A percentile compares a stretch with the other conserved stretches of the same genome.
phyloP scores from a whole-genome alignment of 495 filamentous ascomycete genomes.

The Extremus antarcticus region DNA sequence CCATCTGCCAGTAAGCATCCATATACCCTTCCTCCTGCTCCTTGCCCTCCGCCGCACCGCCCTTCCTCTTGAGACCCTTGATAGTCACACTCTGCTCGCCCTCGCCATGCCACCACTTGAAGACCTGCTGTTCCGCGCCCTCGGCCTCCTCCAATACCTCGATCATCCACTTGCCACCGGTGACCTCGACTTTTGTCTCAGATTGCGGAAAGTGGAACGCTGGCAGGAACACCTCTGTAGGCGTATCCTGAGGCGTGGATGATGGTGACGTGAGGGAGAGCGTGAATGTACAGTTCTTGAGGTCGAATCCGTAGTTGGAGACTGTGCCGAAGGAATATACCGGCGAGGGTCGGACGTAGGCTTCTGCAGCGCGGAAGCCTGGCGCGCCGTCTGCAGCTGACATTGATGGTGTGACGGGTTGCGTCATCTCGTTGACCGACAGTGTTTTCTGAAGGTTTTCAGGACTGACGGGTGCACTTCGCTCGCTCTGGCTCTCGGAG shows the following conservation, averaged over 20 bases:
- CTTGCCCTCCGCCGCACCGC: conserved; percentile 34
- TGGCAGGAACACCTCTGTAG: conserved; percentile 79
- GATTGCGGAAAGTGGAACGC: conserved; percentile 85
- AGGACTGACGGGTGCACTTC: conserved; percentile 42
- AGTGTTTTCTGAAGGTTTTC: conserved; percentile 63
- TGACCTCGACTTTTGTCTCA: conserved; percentile 57
- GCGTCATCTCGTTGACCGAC: conserved; percentile 42
- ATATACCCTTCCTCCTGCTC: conserved; percentile 54
- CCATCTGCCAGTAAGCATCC: conserved; percentile 33
- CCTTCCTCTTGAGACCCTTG: conserved; percentile 57
- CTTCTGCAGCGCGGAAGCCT: conserved; percentile 82
- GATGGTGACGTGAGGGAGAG: conserved; percentile 23
- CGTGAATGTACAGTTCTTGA: conserved; percentile 30
- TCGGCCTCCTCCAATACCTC: conserved; percentile 57
- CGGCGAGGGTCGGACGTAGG: conserved; percentile 78
- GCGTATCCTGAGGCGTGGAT: conserved; percentile 41
- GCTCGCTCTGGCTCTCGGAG: conserved; percentile 42
- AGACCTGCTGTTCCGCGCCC: conserved; percentile 50
- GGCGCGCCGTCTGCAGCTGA: conserved; percentile 40
- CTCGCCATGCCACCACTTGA: conserved; percentile 84
- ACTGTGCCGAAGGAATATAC: conserved; percentile 62
- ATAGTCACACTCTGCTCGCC: conserved; percentile 74
- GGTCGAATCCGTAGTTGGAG: conserved; percentile 60
- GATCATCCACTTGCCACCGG: conserved; percentile 76
- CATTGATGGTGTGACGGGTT: conserved; percentile 44